Evolutionary conservation across 1,284 basidiomycete genomes (phyloP).

Genomic region (Vanrija humicola): DNA sequence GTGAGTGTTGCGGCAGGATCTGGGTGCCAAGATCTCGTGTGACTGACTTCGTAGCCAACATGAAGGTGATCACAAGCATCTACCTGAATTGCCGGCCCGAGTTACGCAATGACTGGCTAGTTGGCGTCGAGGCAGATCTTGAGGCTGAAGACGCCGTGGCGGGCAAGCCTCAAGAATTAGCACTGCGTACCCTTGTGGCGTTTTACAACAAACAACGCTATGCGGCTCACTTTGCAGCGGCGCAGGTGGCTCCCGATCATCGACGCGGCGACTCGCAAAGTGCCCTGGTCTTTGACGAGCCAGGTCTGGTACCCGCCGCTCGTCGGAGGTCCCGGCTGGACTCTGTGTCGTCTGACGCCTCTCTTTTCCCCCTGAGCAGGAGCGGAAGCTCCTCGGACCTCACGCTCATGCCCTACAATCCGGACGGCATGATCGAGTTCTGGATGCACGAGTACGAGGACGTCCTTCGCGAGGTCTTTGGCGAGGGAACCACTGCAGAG

Average conservation of each 20-base stretch:
- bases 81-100: slow-evolving; percentile 96
- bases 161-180: slow-evolving; percentile 84
- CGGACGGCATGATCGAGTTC: slow-evolving; percentile 53
- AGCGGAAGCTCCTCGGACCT: slow-evolving; percentile 23
- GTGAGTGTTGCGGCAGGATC: slow-evolving; percentile 52
- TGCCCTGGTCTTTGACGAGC: slow-evolving; percentile 21
- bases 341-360: slow-evolving; percentile 26
- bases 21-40: not conserved
- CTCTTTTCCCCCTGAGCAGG: slow-evolving; percentile 53
- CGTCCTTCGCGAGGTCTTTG: slow-evolving; percentile 54
- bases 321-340: slow-evolving; percentile 18
- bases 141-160: slow-evolving; percentile 60
- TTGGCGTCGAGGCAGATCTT: slow-evolving; percentile 87
- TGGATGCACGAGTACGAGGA: slow-evolving; percentile 57
- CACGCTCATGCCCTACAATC: slow-evolving; percentile 46
- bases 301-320: not conserved
- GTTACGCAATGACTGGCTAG: slow-evolving; percentile 95
- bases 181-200: slow-evolving; percentile 87
- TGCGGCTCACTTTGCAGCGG: slow-evolving; percentile 14
- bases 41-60: slow-evolving; percentile 67
- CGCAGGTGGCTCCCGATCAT: slow-evolving; percentile 9
- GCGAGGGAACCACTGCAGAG: slow-evolving; percentile 23
- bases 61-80: slow-evolving; percentile 99
- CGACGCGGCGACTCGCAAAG: slow-evolving; percentile 19
- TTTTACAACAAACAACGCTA: slow-evolving; percentile 60